A percentile compares a stretch with the other conserved stretches of the same genome.
Conservation (phyloP, 208 protist species). For the Phytomonas francai region DNA sequence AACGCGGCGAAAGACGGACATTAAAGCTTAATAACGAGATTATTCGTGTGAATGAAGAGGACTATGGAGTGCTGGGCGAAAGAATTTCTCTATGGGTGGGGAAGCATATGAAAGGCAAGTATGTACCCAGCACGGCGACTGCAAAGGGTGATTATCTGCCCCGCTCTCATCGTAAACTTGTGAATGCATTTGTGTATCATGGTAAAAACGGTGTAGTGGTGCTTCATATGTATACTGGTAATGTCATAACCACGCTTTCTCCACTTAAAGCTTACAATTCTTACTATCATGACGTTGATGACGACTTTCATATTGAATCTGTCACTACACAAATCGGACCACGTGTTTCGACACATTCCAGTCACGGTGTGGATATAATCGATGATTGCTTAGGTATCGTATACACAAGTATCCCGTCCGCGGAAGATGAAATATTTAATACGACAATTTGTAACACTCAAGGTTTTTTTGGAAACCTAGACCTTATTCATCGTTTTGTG, state of each 20-base stretch:
- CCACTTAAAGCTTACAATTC: slow-evolving; percentile 53
- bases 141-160: slow-evolving; percentile 3
- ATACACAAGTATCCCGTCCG: slow-evolving; percentile 37
- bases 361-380: slow-evolving; percentile 47
- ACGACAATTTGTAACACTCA: slow-evolving; percentile 77
- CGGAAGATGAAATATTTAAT: slow-evolving; percentile 44
- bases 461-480: slow-evolving; percentile 67
- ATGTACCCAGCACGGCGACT: not conserved
- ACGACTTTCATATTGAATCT: slow-evolving; percentile 73
- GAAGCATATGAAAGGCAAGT: not conserved
- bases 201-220: slow-evolving; percentile 67
- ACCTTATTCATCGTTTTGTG: slow-evolving; percentile 74
- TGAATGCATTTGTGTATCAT: slow-evolving; percentile 87
- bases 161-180: slow-evolving; percentile 8
- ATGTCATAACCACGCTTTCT: slow-evolving; percentile 46
- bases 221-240: slow-evolving; percentile 84
- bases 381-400: slow-evolving; percentile 72
- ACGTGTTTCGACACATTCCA: slow-evolving; percentile 22
- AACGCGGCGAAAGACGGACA: slow-evolving; percentile 20
- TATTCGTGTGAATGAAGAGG: slow-evolving; percentile 55
- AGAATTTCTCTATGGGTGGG: slow-evolving; percentile 11
- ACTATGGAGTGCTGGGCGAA: slow-evolving; percentile 65
- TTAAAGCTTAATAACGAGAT: slow-evolving; percentile 57
- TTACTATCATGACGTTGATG: slow-evolving; percentile 85
- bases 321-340: slow-evolving; percentile 55